These are phyloP conservation scores for Xanthoconium stramineum DNA, from an alignment of 768 basidiomycete species.

Conservation along the genomic window DNA sequence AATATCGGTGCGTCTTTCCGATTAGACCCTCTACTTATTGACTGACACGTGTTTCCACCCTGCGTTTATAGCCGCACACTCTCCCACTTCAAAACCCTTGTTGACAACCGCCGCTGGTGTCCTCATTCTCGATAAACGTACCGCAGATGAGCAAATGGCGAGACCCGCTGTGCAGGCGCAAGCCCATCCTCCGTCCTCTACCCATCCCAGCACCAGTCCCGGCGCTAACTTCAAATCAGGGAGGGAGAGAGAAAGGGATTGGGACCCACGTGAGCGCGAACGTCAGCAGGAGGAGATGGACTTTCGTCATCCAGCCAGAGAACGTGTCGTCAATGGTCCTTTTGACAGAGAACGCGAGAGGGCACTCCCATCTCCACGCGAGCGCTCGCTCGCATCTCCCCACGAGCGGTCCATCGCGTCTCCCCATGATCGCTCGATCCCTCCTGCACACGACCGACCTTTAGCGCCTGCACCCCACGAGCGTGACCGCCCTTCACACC, in stretches of 20 bases:
- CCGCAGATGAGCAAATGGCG: conserved; percentile 29
- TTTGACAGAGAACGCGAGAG: conserved; percentile 29
- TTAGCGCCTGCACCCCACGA: conserved; percentile 26
- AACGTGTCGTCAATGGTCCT: conserved; percentile 17
- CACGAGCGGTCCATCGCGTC: conserved; percentile 21
- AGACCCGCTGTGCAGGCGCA: conserved; percentile 19
- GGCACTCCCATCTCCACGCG: conserved; percentile 23
- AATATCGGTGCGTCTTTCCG: conserved; percentile 20
- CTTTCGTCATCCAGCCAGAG: conserved; percentile 22
- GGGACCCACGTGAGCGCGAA: conserved; percentile 28
- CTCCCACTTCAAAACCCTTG: conserved; percentile 25
- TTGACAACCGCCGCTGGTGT: conserved; percentile 24
- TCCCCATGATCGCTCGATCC: conserved; percentile 23
- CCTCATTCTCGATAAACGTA: conserved; percentile 31
- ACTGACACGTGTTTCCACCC: conserved; percentile 3
- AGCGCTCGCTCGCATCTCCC: conserved; percentile 23
- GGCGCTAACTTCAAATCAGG: conserved; percentile 18
- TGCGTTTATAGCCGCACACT: conserved; percentile 24
- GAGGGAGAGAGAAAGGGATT: conserved; percentile 28
- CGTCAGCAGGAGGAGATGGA: conserved; percentile 31
- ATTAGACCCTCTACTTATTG: neutral
- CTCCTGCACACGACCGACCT: conserved; percentile 18
- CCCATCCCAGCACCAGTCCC: conserved; percentile 23
- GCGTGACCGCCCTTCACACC: conserved; percentile 20
- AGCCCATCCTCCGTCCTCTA: conserved; percentile 13